phyloP scores from a whole-genome alignment of 768 basidiomycete genomes.

The Kwoniella botswanensis region DNA sequence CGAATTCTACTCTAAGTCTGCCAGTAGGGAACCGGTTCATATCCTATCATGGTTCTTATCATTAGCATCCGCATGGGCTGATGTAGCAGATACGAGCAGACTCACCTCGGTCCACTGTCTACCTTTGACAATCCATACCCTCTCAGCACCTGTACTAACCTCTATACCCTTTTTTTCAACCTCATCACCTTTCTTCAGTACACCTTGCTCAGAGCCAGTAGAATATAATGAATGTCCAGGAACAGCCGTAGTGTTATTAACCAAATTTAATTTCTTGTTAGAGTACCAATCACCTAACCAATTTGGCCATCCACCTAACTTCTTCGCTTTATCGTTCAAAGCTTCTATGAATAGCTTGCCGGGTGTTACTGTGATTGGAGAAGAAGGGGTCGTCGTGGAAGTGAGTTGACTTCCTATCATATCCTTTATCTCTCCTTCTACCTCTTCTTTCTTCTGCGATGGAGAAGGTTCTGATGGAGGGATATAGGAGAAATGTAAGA shows the following conservation, averaged over 20 bases:
- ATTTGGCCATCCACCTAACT: conserved; percentile 51
- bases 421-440: conserved; percentile 9
- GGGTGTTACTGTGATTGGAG: conserved; percentile 21
- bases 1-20: conserved; percentile 77
- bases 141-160: conserved; percentile 44
- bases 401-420: conserved; percentile 2
- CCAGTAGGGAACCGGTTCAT: conserved; percentile 79
- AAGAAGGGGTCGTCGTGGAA: neutral
- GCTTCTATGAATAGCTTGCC: conserved; percentile 49
- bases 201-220: conserved; percentile 24
- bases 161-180: conserved; percentile 37
- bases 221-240: conserved; percentile 48
- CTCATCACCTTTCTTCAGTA: conserved; percentile 41
- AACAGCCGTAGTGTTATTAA: conserved; percentile 19
- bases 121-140: conserved; percentile 57
- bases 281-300: conserved; percentile 56
- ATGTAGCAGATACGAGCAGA: too few species aligned
- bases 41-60: conserved; percentile 64
- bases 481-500: conserved; percentile 55
- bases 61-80: too few species aligned
- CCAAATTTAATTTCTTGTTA: conserved; percentile 1
- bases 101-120: conserved; percentile 57
- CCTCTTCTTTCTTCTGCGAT: neutral
- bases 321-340: conserved; percentile 42
- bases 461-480: conserved; percentile 27